Evolutionary conservation across 441 rosid genomes (phyloP).

Genomic region (Gossypium laxum): DNA sequence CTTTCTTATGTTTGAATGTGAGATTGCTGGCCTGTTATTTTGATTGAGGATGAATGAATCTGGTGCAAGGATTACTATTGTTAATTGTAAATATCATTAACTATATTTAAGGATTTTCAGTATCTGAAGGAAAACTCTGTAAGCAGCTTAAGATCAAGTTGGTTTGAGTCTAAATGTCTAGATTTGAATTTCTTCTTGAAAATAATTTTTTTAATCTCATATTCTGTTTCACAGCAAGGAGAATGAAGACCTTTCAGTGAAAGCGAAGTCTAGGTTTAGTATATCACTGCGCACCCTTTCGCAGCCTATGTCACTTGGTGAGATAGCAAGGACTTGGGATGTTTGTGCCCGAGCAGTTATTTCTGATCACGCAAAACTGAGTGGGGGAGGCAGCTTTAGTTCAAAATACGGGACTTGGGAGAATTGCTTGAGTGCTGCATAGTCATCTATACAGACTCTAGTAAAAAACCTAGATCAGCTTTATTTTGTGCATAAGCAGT

Average conservation of each 20-base stretch:
- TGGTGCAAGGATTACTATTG: background rate
- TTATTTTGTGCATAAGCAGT: background rate
- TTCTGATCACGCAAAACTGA: constrained; percentile 55
- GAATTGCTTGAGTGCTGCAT: constrained; percentile 50
- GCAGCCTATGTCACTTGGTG: constrained; percentile 67
- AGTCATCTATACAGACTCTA: constrained; percentile 9
- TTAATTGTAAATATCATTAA: background rate
- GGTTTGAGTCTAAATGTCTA: background rate
- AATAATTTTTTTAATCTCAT: background rate
- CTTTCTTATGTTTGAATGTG: background rate
- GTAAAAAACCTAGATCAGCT: background rate
- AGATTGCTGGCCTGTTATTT: background rate
- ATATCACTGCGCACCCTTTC: constrained; percentile 52
- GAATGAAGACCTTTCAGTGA: constrained; percentile 55
- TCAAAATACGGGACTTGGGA: constrained; percentile 79
- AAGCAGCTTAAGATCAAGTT: background rate
- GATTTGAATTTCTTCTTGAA: background rate
- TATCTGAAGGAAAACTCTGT: background rate
- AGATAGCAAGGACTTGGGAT: constrained; percentile 83
- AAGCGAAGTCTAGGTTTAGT: constrained; percentile 59
- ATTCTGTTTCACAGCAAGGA: constrained; percentile 40
- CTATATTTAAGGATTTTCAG: background rate
- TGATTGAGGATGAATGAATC: background rate
- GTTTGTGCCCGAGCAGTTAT: constrained; percentile 52
- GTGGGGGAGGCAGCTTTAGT: constrained; percentile 79